Conservation (phyloP, 805 yeast genomes). For the Yamadazyma phyllophila region DNA sequence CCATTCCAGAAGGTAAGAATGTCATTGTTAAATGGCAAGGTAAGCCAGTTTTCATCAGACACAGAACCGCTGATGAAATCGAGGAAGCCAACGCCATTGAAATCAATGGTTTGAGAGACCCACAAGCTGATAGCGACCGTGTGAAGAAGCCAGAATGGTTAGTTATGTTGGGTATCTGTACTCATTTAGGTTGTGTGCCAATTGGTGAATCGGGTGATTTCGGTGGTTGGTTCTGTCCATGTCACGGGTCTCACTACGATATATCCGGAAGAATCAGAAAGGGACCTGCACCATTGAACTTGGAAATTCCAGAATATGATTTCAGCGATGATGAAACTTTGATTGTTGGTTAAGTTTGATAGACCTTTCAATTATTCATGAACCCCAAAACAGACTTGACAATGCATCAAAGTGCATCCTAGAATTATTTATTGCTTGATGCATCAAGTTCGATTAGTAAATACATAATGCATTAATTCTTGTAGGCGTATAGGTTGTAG, state of each 20-base stretch:
- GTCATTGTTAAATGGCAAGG: slow-evolving; percentile 99
- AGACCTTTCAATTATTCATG: slow-evolving; percentile 3
- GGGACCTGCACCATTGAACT: slow-evolving; percentile 99
- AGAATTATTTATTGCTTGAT: slow-evolving; percentile 6
- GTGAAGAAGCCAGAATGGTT: slow-evolving; percentile 98
- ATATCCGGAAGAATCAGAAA: slow-evolving; percentile 99
- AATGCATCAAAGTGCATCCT: slow-evolving; percentile 4
- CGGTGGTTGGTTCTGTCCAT: slow-evolving; percentile 99
- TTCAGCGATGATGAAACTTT: slow-evolving; percentile 76
- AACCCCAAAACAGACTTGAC: not conserved
- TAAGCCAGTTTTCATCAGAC: slow-evolving; percentile 99
- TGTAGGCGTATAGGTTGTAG: not conserved
- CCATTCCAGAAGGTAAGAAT: slow-evolving; percentile 96
- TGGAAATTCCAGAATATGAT: slow-evolving; percentile 92
- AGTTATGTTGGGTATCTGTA: slow-evolving; percentile 98
- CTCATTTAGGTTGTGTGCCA: slow-evolving; percentile 99
- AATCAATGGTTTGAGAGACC: slow-evolving; percentile 80
- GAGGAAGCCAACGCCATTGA: slow-evolving; percentile 90
- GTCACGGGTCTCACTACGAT: slow-evolving; percentile 99
- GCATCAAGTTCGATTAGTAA: slow-evolving; percentile 3
- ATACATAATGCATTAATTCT: slow-evolving; percentile 7
- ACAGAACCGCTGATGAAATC: slow-evolving; percentile 91
- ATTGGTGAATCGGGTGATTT: slow-evolving; percentile 99
- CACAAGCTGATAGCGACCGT: slow-evolving; percentile 90
- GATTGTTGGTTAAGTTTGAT: slow-evolving; percentile 69